Evolutionary conservation across 2,329 filamentous ascomycete species (phyloP), one percentile per base, ranked within the genome.

Genomic region (Nakataea oryzae): DNA sequence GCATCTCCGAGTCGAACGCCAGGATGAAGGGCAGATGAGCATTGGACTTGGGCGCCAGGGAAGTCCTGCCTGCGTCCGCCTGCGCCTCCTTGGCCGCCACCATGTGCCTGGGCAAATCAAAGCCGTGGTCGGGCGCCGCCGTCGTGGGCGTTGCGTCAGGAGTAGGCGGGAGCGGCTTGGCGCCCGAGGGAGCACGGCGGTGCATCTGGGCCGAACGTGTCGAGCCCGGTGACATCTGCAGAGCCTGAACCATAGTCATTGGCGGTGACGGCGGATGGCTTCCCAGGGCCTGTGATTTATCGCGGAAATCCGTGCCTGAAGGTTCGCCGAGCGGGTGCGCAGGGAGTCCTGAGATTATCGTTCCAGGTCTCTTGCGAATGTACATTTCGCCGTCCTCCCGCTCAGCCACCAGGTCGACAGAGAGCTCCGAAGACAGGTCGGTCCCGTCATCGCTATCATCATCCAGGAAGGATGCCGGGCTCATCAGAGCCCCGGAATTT

Each of bases 11-110:
- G 68, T 92, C 89, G 67, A 92, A 93, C 0, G 89, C 89, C 28
- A 95, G 78, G 62, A 92, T 87, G 72, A 95, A 95, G 0, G 90
- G 90, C 47, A 93, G 74, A 72, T 95, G 90, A 4, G 81, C 79
- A 2, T 79, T 77, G 64, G 75, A 78, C 62, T 76, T 79, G 58
- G 63, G 61, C 8, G 58, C 5, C 24, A 26, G 21, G 21, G 41
- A 74, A 66, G 26, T 66, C 68, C 28, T 71, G 71, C 9, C 70
- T 71, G 59, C 59, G 14, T 60, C 27, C 28, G n/a, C 59, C 28
- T 24, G 68, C 57, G 66, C 66, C 57, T 65, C 72, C 59, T 67
- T 64, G 30, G 59, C 64, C 58, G 70, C 69, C 58, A 76, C 78
- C 3, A 28, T 13, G 54, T 13, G 21, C 54, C 54, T 29, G 7